A percentile compares a stretch with the other conserved stretches of the same genome.
Evolutionary conservation across 2,329 filamentous ascomycete species (phyloP).

Genomic region (Exophiala sp.): DNA sequence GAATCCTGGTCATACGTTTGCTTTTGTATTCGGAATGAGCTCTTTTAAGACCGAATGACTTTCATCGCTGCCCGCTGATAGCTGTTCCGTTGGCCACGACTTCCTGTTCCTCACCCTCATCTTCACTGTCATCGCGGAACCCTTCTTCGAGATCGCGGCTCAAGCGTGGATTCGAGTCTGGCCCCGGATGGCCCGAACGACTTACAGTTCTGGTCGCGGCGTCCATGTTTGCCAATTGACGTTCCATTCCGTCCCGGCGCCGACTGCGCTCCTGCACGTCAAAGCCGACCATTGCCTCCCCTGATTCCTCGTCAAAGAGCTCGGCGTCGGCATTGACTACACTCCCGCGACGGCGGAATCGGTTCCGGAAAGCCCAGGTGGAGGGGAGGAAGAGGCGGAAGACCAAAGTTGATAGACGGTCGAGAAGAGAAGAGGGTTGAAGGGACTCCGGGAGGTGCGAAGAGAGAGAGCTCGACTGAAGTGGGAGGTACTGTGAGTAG

Average conservation of each 20-base stretch:
- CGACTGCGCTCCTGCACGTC: slow-evolving; percentile 46
- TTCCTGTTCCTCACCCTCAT: slow-evolving; percentile 40
- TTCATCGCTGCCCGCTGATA: too few species aligned
- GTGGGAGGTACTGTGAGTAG: slow-evolving; percentile 63
- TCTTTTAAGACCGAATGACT: too few species aligned
- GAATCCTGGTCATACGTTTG: too few species aligned
- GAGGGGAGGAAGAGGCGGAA: slow-evolving; percentile 43
- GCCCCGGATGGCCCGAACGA: slow-evolving; percentile 6
- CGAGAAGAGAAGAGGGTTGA: slow-evolving; percentile 33
- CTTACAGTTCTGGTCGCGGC: slow-evolving; percentile 27
- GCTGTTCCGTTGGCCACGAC: too few species aligned
- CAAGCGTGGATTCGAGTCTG: slow-evolving; percentile 53
- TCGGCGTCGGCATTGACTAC: slow-evolving; percentile 46
- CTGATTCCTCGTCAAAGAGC: slow-evolving; percentile 64
- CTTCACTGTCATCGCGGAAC: slow-evolving; percentile 67
- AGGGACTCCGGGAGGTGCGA: slow-evolving; percentile 24
- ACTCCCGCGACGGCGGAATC: slow-evolving; percentile 28
- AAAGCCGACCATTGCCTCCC: slow-evolving; percentile 45
- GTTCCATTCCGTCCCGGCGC: slow-evolving; percentile 36
- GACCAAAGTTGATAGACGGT: slow-evolving; percentile 38
- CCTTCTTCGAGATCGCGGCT: slow-evolving; percentile 75
- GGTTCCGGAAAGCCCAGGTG: slow-evolving; percentile 38
- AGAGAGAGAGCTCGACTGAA: slow-evolving; percentile 52
- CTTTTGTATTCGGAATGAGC: too few species aligned
- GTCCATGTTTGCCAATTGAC: slow-evolving; percentile 29